Evolutionary conservation across 441 rosid genomes (phyloP), one percentile per base, ranked within the genome.

Genomic region (Lepidium campestre): DNA sequence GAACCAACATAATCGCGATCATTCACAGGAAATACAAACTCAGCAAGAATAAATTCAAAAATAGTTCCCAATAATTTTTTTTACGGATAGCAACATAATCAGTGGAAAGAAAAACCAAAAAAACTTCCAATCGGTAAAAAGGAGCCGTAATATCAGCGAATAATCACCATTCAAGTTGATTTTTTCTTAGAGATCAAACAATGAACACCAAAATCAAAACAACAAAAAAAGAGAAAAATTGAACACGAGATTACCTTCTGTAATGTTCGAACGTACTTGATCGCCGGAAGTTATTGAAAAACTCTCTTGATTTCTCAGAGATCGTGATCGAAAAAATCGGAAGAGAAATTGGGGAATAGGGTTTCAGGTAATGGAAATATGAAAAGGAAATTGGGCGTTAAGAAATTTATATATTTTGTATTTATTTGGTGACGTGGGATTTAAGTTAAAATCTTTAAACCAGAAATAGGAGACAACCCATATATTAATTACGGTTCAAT

Each of bases 271-370:
- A 20, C 2, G 36, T 37, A 35, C 14, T 54, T 54, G 65, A 67
- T 60, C 73, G 53, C 32, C 54, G 32, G 44, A 55, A 29, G 0
- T 11, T 50, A 11, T 10, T 0, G 20, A 23, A 29, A 25, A 29
- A 18, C n/a, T 36, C 9, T 8, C 39, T 29, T 13, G 22, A 60
- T 65, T 60, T 67, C 19, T 7, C 53, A 27, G 68, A 59, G 49
- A 67, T 67, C 7, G 73, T 68, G 59, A 68, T 66, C 44, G 72
- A 65, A 66, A 29, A 44, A 14, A 15, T 37, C 1, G 70, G 34
- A 57, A 62, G 74, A 62, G 62, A 49, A 68, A 40, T 74, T 62
- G 70, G 74, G 74, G 39, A 62, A 54, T 74, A 74, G 78, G 78
- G 78, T 49, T 74, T 74, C 64, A n/a, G 57, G 77, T 60, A 58